phyloP scores from a whole-genome alignment of 495 filamentous ascomycete species.

The Neurospora tetrasperma region DNA sequence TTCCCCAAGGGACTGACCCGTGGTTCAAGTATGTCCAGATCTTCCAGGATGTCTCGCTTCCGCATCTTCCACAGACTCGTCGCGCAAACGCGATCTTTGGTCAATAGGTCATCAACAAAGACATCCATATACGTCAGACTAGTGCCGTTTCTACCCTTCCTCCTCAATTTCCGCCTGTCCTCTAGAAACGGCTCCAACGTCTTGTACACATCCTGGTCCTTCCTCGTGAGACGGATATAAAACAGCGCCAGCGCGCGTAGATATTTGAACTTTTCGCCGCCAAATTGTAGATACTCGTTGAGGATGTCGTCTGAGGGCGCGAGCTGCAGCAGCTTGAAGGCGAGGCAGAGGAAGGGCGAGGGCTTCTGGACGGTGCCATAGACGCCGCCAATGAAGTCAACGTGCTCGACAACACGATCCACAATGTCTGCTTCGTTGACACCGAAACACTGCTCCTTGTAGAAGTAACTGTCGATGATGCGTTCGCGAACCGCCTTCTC shows the following conservation, averaged over 20 bases:
- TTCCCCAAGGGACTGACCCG: slow-evolving; percentile 78
- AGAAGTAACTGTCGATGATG: slow-evolving; percentile 90
- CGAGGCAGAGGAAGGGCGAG: slow-evolving; percentile 86
- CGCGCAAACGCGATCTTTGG: slow-evolving; percentile 80
- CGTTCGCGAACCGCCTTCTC: slow-evolving; percentile 90
- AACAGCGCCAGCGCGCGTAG: slow-evolving; percentile 79
- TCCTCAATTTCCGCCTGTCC: slow-evolving; percentile 73
- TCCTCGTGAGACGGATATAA: slow-evolving; percentile 84
- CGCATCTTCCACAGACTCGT: slow-evolving; percentile 92
- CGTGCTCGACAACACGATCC: slow-evolving; percentile 78
- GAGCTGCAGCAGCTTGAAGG: slow-evolving; percentile 89
- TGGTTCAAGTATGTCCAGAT: slow-evolving; percentile 77
- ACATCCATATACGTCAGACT: slow-evolving; percentile 77
- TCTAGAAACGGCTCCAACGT: slow-evolving; percentile 73
- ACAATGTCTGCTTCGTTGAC: slow-evolving; percentile 84
- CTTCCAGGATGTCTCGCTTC: slow-evolving; percentile 71
- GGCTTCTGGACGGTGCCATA: slow-evolving; percentile 74
- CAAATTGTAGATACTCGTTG: slow-evolving; percentile 65
- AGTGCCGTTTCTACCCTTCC: slow-evolving; percentile 60
- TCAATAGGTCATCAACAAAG: slow-evolving; percentile 86
- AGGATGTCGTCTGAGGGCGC: slow-evolving; percentile 69
- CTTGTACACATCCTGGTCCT: slow-evolving; percentile 67
- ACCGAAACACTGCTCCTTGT: slow-evolving; percentile 97
- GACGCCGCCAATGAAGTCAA: slow-evolving; percentile 71
- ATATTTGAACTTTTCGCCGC: slow-evolving; percentile 77